Percentiles rank a stretch among this genome's conserved stretches.
Evolutionary conservation across 371 early-diverging fungal species (phyloP).

Genomic region (Lichtheimia ornata): DNA sequence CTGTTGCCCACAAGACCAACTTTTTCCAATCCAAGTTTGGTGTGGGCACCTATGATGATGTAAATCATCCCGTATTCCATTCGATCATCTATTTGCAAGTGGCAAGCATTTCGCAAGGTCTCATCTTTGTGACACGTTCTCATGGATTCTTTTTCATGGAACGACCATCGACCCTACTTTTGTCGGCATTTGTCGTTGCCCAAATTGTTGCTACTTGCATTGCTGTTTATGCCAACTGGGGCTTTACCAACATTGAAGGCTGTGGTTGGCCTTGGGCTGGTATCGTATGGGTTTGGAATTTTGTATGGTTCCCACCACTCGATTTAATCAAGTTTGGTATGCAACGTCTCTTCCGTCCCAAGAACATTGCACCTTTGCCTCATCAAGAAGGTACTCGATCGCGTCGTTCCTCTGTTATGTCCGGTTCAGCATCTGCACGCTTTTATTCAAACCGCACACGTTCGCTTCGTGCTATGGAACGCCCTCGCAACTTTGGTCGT

Average conservation of each 20-base stretch:
- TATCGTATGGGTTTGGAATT: constrained; percentile 79
- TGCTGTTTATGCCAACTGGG: constrained; percentile 60
- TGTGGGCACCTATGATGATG: constrained; percentile 20
- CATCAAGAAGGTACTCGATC: constrained; percentile 11
- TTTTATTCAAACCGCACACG: constrained; percentile 48
- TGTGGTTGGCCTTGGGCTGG: constrained; percentile 61
- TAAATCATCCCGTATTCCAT: constrained; percentile 48
- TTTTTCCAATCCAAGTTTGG: constrained; percentile 55
- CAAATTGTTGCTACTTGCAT: constrained; percentile 58
- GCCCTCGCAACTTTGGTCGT: constrained; percentile 38
- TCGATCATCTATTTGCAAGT: constrained; percentile 59
- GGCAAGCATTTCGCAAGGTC: constrained; percentile 53
- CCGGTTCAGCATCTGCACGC: constrained; percentile 33
- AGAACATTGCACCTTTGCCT: constrained; percentile 8
- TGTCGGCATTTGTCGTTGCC: constrained; percentile 54
- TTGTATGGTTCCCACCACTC: constrained; percentile 74
- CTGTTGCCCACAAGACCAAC: constrained; percentile 40
- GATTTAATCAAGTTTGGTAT: constrained; percentile 78
- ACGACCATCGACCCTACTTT: constrained; percentile 49
- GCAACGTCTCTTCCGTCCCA: constrained; percentile 55
- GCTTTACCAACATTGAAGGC: constrained; percentile 51
- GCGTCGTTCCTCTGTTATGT: constrained; percentile 32
- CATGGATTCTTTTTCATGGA: constrained; percentile 56
- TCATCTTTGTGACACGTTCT: constrained; percentile 60
- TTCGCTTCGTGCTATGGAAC: constrained; percentile 34